Base-by-base conservation (phyloP, 176 grass and related monocot genomes). In the Bothriochloa decipiens region DNA sequence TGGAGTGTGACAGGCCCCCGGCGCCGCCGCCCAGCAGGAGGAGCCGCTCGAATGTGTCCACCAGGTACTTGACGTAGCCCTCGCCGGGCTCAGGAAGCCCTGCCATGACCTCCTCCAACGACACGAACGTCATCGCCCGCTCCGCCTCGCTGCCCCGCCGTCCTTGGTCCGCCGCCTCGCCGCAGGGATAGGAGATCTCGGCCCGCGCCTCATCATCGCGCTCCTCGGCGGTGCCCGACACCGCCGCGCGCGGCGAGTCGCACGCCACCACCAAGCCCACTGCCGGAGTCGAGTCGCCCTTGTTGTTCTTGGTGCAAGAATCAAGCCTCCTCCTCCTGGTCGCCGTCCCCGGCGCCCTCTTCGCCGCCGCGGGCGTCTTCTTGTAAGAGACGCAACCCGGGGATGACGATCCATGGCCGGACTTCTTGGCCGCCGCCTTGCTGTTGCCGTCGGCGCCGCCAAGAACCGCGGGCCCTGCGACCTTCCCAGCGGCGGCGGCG, bases 1-100 rank as follows among this genome's bases (percentile, higher is more conserved):
- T 32, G 29, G 29, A 32, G 29, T 32, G 29, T 32, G 29, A 32
- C 29, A 32, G n/a, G 45, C 26, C n/a, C 15, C 14, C 65, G 20
- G 1, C n/a, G 61, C 16, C 79, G 22, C 7, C 43, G 3, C 86
- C 41, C 16, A 91, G 58, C 7, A 28, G 76, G 29, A 94, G 89
- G 9, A 94, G 68, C 49, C 87, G 63, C 87, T 94, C 92, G 68
- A 94, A 94, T 22, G 89, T 83, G 72, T 83, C 67, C 35, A 94
- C 89, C 74, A 94, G 35, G 57, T 87, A 87, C 89, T 64, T 89
- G 32, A 94, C 92, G n/a, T 89, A 87, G 28, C 92, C 92, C 18
- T 88, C 81, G 17, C 92, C 89, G n/a, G 26, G 89, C 73, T 84
- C 92, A 63, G 92, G 92, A 81, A 94, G 36, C 7, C 63, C 12